These are phyloP conservation scores for Phialophora expanda DNA, from an alignment of 2,329 filamentous ascomycete species.

Conservation along the genomic window DNA sequence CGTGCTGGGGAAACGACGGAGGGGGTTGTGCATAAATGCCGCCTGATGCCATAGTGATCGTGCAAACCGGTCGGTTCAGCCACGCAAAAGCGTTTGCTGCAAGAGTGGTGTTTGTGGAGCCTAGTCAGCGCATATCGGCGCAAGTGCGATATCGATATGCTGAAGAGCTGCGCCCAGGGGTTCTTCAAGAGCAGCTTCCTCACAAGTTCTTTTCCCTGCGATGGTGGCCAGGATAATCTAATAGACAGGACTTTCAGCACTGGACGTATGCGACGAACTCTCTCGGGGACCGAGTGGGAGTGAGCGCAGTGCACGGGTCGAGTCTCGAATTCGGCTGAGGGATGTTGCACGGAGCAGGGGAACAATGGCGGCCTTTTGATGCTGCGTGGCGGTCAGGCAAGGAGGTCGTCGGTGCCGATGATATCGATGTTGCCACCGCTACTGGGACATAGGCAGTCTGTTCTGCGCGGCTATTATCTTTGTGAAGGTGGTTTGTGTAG, in stretches of 20 bases:
- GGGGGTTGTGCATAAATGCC: conserved; percentile 39
- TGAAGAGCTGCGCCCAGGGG: not conserved
- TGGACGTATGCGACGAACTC: conserved; percentile 1
- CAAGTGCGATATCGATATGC: conserved; percentile 13
- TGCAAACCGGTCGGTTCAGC: not conserved
- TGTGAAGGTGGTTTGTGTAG: conserved; percentile 1
- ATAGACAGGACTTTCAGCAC: not conserved
- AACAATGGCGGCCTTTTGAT: not conserved
- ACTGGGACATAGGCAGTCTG: not conserved
- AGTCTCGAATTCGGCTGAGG: not conserved
- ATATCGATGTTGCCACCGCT: not conserved
- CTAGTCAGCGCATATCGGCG: conserved; percentile 33
- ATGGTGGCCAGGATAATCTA: not conserved
- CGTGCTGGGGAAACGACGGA: conserved; percentile 39
- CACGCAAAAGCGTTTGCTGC: conserved; percentile 1
- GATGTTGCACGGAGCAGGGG: conserved; percentile 9
- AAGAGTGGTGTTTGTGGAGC: conserved; percentile 5
- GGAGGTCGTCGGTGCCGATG: not conserved
- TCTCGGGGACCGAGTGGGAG: not conserved
- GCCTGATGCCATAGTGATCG: conserved; percentile 32
- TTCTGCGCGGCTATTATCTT: not conserved
- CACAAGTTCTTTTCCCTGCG: not conserved
- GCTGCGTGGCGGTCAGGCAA: not conserved
- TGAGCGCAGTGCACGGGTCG: conserved; percentile 1
- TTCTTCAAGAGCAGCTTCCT: not conserved